Conservation (phyloP, 371 early-diverging fungal genomes). For the Rhizopus arrhizus region DNA sequence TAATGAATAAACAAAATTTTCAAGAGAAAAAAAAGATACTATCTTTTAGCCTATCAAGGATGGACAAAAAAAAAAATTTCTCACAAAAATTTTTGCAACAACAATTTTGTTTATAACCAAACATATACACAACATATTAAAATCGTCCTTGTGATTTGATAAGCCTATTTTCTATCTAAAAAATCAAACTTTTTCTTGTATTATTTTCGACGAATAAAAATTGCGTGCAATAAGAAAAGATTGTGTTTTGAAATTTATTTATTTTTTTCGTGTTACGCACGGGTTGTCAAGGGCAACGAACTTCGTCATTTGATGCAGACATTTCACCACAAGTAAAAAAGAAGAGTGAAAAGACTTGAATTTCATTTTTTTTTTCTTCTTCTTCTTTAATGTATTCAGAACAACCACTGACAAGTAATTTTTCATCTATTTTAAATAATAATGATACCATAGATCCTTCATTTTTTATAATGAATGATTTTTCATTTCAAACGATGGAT, state of each 20-base stretch:
- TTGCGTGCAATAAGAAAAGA: not conserved
- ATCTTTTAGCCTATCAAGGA: not conserved
- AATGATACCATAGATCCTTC: not conserved
- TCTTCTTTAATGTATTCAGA: not conserved
- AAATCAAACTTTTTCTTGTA: no score
- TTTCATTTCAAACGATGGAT: not conserved
- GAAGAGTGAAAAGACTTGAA: not conserved
- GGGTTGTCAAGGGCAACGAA: constrained; percentile 34
- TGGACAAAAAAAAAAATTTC: not conserved
- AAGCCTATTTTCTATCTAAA: no score
- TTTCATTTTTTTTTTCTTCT: constrained; percentile 4
- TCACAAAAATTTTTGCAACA: no score
- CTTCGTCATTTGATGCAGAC: constrained; percentile 43
- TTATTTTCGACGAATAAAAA: no score
- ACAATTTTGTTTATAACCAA: not conserved
- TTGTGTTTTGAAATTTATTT: constrained; percentile 21
- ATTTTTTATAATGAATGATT: constrained; percentile 1
- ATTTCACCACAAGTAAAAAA: constrained; percentile 30
- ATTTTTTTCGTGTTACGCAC: constrained; percentile 36
- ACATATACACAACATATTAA: not conserved
- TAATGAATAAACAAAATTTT: not conserved
- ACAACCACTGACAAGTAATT: constrained; percentile 7
- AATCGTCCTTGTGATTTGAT: not conserved
- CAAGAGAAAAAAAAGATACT: not conserved
- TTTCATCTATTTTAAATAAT: constrained; percentile 26